Base-by-base conservation (phyloP, 208 protist species). In the Leishmania gerbilli region DNA sequence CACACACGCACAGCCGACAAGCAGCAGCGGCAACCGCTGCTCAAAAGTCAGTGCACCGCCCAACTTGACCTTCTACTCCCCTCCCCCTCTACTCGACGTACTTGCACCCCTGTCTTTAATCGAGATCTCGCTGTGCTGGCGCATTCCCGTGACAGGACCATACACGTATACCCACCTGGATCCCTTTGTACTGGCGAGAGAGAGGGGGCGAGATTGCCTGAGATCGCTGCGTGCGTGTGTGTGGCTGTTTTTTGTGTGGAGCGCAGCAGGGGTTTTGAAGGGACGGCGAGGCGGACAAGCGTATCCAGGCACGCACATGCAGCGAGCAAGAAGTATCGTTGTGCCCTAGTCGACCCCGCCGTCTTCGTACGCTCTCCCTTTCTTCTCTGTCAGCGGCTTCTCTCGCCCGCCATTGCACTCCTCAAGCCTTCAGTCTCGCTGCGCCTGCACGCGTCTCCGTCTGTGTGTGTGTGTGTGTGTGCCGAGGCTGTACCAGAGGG, bases 381-480 rank as follows among this genome's bases (percentile, higher is more conserved):
- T 11, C 42, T 45, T 45, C 42, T 45, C 81, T 27, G 17, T 77
- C 72, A 60, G 55, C 77, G 56, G 9, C 27, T 75, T 60, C 80
- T 58, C 17, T 71, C 9, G 27, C 58, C 31, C 9, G 27, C 58
- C 27, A 34, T 64, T 34, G 58, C 9, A 31, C 27, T 64, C 27
- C 58, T 6, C 21, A 27, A 64, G 58, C 58, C 58, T 69, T 80
- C 49, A 68, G 47, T 40, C 76, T 71, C 42, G 37, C n/a, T 76
- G 55, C 82, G 24, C 79, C 79, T 58, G 79, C 81, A 40, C 82
- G 85, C 62, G 89, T 93, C 27, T 79, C 88, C 60, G 24, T 31
- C 17, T 71, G 71, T 17, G 37, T 6, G 34, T 71, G 71, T 76
- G 72, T 65, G 72, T 47, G 74, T 77, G 55, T 65, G 55, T 77